Evolutionary conservation across 2,329 filamentous ascomycete species (phyloP).

Genomic region (Ceratocystis cubensis): DNA sequence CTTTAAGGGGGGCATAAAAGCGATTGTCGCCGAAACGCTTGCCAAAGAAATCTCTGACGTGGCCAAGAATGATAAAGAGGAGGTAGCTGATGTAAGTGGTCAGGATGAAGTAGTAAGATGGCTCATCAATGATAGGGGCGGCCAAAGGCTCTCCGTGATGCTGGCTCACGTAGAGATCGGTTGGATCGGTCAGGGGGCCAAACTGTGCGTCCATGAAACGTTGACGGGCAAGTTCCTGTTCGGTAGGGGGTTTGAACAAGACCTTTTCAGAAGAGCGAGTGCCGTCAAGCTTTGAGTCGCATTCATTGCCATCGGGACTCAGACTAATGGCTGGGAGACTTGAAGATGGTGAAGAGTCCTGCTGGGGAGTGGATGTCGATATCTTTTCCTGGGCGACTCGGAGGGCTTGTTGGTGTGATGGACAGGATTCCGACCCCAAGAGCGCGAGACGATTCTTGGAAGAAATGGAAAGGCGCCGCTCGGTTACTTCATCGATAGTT

Average conservation of each 20-base stretch:
- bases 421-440: constrained; percentile 11
- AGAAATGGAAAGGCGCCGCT: constrained; percentile 14
- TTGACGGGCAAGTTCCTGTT: constrained; percentile 65
- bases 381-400: constrained; percentile 8
- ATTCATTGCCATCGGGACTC: constrained; percentile 14
- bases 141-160: constrained; percentile 70
- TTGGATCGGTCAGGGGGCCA: constrained; percentile 65
- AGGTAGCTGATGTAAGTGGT: constrained; percentile 98
- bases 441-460: constrained; percentile 12
- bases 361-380: constrained; percentile 10
- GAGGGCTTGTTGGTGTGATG: constrained; percentile 10
- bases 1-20: constrained; percentile 67
- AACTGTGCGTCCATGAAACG: constrained; percentile 80
- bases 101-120: constrained; percentile 89
- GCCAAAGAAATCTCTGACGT: constrained; percentile 94
- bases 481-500: constrained; percentile 11
- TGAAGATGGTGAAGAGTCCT: constrained; percentile 16
- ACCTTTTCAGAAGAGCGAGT: constrained; percentile 44
- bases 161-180: constrained; percentile 79
- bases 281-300: constrained; percentile 7
- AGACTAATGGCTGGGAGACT: constrained; percentile 20
- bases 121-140: constrained; percentile 82
- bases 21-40: constrained; percentile 83
- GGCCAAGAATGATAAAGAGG: constrained; percentile 86
- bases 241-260: constrained; percentile 76